A percentile compares a stretch with the other conserved stretches of the same genome.
Evolutionary conservation across 176 grass and related monocot species (phyloP).

Genomic region (Ampelocalamus luodianensis): DNA sequence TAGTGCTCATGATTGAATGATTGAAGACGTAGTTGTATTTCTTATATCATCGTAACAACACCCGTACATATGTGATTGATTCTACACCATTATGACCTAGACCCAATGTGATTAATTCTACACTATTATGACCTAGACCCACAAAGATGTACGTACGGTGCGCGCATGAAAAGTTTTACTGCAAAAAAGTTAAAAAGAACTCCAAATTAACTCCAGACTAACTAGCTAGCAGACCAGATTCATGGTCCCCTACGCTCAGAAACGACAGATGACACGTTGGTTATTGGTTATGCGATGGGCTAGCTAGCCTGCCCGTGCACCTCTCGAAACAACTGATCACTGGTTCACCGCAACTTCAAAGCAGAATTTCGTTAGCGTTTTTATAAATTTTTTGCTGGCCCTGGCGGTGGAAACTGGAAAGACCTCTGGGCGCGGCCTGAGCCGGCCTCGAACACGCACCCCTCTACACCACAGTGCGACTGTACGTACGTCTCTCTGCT

Average conservation of each 20-base stretch:
- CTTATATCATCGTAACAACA: too few relatives aligned
- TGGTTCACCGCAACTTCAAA: not conserved
- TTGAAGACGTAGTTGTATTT: too few relatives aligned
- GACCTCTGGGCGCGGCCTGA: not conserved
- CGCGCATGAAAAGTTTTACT: not conserved
- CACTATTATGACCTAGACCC: too few relatives aligned
- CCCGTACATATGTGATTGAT: too few relatives aligned
- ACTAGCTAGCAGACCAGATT: not conserved
- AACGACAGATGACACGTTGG: not conserved
- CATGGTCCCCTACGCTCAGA: not conserved
- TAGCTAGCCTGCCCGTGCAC: not conserved
- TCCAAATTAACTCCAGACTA: not conserved
- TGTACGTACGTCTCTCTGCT: constrained; percentile 29
- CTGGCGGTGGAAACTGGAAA: constrained; percentile 18
- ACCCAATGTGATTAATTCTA: too few relatives aligned
- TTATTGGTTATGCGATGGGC: not conserved
- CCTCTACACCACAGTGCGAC: not conserved
- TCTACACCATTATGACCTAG: too few relatives aligned
- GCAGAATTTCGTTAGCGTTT: constrained; percentile 1
- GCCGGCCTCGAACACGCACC: not conserved
- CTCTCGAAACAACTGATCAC: not conserved
- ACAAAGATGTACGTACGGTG: not conserved
- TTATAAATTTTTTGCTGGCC: not conserved
- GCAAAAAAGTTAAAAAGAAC: not conserved
- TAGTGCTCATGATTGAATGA: too few relatives aligned